Percentiles rank a stretch among this genome's conserved stretches.
Evolutionary conservation across 148 eudicot species (phyloP).

Genomic region (Arbutus unedo): DNA sequence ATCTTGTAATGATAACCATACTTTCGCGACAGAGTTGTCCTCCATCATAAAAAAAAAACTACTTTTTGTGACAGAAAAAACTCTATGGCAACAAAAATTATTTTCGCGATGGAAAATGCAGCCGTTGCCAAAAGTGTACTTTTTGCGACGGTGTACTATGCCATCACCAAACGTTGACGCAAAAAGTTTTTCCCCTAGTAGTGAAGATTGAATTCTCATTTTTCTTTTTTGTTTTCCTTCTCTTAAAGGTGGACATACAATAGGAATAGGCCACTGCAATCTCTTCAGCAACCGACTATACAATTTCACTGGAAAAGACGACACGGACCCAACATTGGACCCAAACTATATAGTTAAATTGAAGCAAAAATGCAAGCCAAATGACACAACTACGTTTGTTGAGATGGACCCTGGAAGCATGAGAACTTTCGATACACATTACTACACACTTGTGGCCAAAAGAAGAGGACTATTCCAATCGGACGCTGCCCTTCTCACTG

Average conservation of each 20-base stretch:
- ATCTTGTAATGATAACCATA: neutral
- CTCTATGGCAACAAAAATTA: neutral
- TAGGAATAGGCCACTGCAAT: conserved; percentile 54
- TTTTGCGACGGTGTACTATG: no score
- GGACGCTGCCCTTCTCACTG: conserved; percentile 52
- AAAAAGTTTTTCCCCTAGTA: no score
- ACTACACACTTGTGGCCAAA: conserved; percentile 42
- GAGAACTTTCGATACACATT: conserved; percentile 39
- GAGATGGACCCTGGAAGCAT: conserved; percentile 48
- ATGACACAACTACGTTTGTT: conserved; percentile 24
- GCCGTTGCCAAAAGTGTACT: no score
- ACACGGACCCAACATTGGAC: conserved; percentile 48
- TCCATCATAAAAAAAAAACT: neutral
- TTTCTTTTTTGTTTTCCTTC: neutral
- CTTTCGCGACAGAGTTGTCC: neutral
- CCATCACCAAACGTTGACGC: no score
- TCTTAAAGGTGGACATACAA: conserved; percentile 55
- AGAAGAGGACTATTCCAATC: conserved; percentile 51
- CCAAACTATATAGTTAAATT: conserved; percentile 31
- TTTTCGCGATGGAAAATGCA: no score
- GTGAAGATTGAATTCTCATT: neutral
- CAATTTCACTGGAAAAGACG: conserved; percentile 64
- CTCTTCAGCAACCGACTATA: conserved; percentile 38
- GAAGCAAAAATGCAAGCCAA: conserved; percentile 31
- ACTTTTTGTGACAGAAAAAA: neutral